Conservation (phyloP, 257 asterid species). For the Nicotiana knightiana region DNA sequence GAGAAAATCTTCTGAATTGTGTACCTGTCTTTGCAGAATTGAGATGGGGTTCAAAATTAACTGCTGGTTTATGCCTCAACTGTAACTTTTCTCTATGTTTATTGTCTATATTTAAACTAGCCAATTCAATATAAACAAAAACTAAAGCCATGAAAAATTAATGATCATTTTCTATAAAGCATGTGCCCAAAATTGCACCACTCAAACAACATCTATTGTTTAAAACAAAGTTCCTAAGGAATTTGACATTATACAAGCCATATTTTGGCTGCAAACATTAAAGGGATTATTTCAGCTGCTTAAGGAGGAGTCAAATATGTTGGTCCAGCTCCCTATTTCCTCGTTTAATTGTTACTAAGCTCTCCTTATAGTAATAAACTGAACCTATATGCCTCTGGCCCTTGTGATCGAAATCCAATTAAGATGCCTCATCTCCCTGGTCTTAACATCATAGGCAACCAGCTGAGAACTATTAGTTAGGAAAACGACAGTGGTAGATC, state of each 20-base stretch:
- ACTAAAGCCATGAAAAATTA: neutral
- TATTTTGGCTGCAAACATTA: constrained; percentile 3
- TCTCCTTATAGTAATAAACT: neutral
- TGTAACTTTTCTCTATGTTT: neutral
- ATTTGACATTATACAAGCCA: constrained; percentile 14
- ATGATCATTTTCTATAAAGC: neutral
- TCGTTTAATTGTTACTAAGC: neutral
- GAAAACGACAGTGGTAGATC: neutral
- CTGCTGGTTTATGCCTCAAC: neutral
- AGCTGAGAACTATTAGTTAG: neutral
- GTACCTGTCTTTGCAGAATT: neutral
- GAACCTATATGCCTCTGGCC: neutral
- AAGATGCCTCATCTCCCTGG: neutral
- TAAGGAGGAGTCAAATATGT: neutral
- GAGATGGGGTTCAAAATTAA: neutral
- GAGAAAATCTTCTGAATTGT: neutral
- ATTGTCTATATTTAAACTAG: neutral
- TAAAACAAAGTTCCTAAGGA: neutral
- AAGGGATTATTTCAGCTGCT: neutral
- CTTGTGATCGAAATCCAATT: neutral
- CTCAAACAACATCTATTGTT: neutral
- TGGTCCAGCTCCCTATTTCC: neutral
- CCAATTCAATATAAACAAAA: neutral
- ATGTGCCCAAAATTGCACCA: neutral
- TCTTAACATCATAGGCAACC: neutral